Conservation (phyloP, 305 asterid species). For the Fraxinus velutina region DNA sequence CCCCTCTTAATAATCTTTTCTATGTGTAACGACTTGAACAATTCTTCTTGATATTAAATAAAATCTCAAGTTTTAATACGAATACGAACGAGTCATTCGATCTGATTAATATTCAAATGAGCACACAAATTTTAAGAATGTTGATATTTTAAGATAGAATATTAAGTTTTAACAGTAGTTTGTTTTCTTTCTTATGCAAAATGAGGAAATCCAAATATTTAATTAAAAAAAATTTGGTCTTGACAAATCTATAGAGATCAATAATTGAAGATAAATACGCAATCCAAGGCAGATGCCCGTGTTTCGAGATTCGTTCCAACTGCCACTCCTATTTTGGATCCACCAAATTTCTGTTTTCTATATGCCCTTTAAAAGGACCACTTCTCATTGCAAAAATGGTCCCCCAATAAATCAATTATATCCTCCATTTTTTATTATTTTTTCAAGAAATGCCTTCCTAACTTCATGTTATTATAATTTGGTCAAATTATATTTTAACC, state of each 20-base stretch:
- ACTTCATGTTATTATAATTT: neutral
- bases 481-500: too few relatives aligned
- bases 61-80: too few relatives aligned
- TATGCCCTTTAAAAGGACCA: neutral
- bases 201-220: too few relatives aligned
- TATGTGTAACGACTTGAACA: too few relatives aligned
- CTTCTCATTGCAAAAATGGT: neutral
- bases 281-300: neutral
- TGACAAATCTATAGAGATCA: neutral
- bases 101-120: too few relatives aligned
- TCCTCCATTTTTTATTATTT: neutral
- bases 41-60: too few relatives aligned
- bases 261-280: neutral
- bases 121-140: too few relatives aligned
- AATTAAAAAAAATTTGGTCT: neutral
- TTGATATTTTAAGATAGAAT: too few relatives aligned
- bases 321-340: neutral
- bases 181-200: too few relatives aligned
- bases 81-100: too few relatives aligned
- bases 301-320: neutral
- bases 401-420: neutral
- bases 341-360: neutral
- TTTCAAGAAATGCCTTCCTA: neutral
- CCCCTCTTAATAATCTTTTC: too few relatives aligned
- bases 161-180: too few relatives aligned